phyloP scores from a whole-genome alignment of 495 filamentous ascomycete species.

The Pyrenula aspistea region DNA sequence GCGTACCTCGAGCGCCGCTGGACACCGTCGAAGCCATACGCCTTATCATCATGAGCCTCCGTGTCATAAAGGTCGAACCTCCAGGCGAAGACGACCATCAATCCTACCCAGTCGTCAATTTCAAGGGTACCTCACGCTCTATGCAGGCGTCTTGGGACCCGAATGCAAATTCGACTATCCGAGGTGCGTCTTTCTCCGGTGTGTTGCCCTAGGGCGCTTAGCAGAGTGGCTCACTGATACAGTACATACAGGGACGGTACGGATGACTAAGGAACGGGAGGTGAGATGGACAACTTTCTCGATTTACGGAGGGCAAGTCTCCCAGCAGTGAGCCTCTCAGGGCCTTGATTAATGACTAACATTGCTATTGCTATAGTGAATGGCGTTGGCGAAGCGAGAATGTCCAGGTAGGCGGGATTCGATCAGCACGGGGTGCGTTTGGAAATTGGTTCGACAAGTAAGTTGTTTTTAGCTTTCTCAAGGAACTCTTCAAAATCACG shows the following conservation, averaged over 20 bases:
- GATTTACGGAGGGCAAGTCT: slow-evolving; percentile 33
- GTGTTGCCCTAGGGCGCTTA: not conserved
- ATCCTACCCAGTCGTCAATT: slow-evolving; percentile 43
- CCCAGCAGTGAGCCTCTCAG: not conserved
- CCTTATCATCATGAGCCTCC: slow-evolving; percentile 50
- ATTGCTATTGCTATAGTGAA: slow-evolving; percentile 12
- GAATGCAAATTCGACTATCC: slow-evolving; percentile 42
- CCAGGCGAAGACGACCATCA: slow-evolving; percentile 37
- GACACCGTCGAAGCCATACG: slow-evolving; percentile 45
- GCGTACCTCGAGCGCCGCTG: slow-evolving; percentile 34
- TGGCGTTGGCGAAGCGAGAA: slow-evolving; percentile 56
- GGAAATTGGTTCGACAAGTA: slow-evolving; percentile 61
- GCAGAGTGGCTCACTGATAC: not conserved
- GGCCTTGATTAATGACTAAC: not conserved
- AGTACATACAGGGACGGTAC: slow-evolving; percentile 30
- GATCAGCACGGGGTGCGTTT: slow-evolving; percentile 43
- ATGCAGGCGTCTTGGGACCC: slow-evolving; percentile 45
- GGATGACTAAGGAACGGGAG: slow-evolving; percentile 48
- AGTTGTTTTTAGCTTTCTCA: slow-evolving; percentile 3
- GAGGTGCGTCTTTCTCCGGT: slow-evolving; percentile 17
- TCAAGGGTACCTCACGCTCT: slow-evolving; percentile 39
- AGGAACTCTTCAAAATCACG: not conserved
- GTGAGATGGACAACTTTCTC: slow-evolving; percentile 56
- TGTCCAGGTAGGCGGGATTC: slow-evolving; percentile 48
- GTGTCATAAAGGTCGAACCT: slow-evolving; percentile 35